phyloP scores from a whole-genome alignment of 2,329 filamentous ascomycete genomes.

The Penicillium sp. region DNA sequence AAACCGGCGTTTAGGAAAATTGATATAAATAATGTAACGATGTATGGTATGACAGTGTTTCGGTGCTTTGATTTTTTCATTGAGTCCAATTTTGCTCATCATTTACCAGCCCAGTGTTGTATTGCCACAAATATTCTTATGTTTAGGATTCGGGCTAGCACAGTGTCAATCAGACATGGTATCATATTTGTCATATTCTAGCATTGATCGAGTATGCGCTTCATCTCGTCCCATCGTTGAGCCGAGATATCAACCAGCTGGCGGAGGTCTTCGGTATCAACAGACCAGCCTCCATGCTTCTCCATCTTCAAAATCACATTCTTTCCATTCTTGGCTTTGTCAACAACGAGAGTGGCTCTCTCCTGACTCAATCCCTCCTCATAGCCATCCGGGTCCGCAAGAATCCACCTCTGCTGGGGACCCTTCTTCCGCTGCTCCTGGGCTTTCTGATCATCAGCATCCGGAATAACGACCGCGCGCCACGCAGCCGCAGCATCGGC shows the following conservation, averaged over 20 bases:
- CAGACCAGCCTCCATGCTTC: slow-evolving; percentile 74
- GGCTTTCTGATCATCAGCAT: slow-evolving; percentile 30
- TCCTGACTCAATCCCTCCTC: slow-evolving; percentile 86
- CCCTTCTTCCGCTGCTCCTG: slow-evolving; percentile 43
- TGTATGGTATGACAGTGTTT: slow-evolving; percentile 3
- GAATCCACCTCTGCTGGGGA: slow-evolving; percentile 59
- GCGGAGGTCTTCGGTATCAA: slow-evolving; percentile 63
- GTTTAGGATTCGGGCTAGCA: not conserved
- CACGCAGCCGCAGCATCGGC: slow-evolving; percentile 49
- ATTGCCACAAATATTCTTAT: not conserved
- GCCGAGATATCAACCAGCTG: slow-evolving; percentile 60
- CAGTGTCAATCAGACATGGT: slow-evolving; percentile 17
- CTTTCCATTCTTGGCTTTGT: slow-evolving; percentile 48
- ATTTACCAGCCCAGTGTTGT: not conserved
- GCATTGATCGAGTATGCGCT: slow-evolving; percentile 40
- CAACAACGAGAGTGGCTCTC: slow-evolving; percentile 77
- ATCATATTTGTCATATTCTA: slow-evolving; percentile 26
- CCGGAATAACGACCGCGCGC: slow-evolving; percentile 37
- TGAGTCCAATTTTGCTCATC: not conserved
- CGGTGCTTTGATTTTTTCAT: not conserved
- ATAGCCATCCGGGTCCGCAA: slow-evolving; percentile 84
- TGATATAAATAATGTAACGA: not conserved
- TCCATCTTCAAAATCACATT: slow-evolving; percentile 65
- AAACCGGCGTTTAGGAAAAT: not conserved
- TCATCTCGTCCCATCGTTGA: slow-evolving; percentile 63